Evolutionary conservation across 2,329 filamentous ascomycete genomes (phyloP), one percentile per base, ranked within the genome.

Genomic region (Talaromyces pinophilus): DNA sequence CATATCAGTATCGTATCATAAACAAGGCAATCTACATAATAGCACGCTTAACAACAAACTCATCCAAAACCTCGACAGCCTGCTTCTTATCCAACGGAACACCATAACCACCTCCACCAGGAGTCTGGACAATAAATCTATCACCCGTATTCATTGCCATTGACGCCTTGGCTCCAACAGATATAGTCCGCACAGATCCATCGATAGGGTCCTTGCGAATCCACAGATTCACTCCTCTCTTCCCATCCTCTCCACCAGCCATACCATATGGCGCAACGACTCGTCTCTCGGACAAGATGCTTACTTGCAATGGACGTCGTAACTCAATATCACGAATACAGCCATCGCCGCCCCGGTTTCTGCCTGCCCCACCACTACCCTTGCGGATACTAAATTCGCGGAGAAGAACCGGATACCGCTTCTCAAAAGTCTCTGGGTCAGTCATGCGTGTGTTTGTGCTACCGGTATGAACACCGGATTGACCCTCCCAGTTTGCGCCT

Each of bases 371-470:
- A 1, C 88, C 88, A 54, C 87, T 90, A 0, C 86, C 88, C 1
- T 80, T 71, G 0, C 91, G 82, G 7, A 95, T 81, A 2, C 86
- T 85, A 74, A 95, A 95, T 72, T 91, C 86, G 2, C 89, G 83
- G 48, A 95, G 79, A 6, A 95, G 80, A 1, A 93, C 90, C 0
- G 91, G 91, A 72, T 94, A 94, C 2, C 92, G 82, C 50, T 91
- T 85, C 80, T 95, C 92, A 68, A 95, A 91, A 13, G 94, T 87
- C 75, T 96, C 92, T 0, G 89, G 85, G 75, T 96, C 92, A 0
- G 92, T 94, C 74, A 94, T 95, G 5, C 92, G 86, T 0, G 91
- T 95, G 77, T 95, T 96, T 11, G 92, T 95, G 90, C 94, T 94
- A 79, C 94, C 91, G 3, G 88, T 90, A 75, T 95, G 91, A 40